Evolutionary conservation across 306 rosid species (phyloP), one percentile per base, ranked within the genome.

Genomic region (Begonia loranthoides): DNA sequence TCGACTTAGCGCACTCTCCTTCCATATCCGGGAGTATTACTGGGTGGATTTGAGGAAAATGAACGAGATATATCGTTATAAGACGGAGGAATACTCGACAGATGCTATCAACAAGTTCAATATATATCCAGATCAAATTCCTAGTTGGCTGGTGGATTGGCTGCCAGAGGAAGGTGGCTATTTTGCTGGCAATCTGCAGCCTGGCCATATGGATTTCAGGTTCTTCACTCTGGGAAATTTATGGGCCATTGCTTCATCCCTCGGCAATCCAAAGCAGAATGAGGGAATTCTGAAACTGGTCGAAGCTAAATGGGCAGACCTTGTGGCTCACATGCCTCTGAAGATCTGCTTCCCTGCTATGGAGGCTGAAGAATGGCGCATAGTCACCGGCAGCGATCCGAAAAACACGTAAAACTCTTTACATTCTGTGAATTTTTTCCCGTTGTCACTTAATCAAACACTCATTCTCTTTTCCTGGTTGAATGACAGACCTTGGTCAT

Each of bases 191-290:
- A 88, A 88, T 67, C 71, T 88, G 50, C 96, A 84, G 63, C 93
- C 96, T 65, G 96, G 88, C 44, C 96, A 88, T 71, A 84, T 88
- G 96, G 96, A 88, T 70, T 88, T 88, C 7, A 81, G 95, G 71
- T 88, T 88, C 58, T 88, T 88, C 58, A 79, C 87, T 10, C 88
- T 84, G 3, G 96, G 96, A 66, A 88, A 88, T 61, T 93, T 88
- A 49, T 88, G 96, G 96, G 21, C 95, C 49, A 79, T 88, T 61
- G 75, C 84, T 44, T 81, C 96, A 6, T 88, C 96, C 60, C 65
- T 84, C 45, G 96, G 96, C 10, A 74, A 86, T 48, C 67, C 73
- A 38, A 44, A 64, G 50, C 96, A 88, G 65, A 88, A 77, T 14
- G 66, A 56, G 62, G 86, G 80, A 24, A 79, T 84, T 63, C 71